phyloP scores from a whole-genome alignment of 306 rosid genomes.

The Citrullus amarus region DNA sequence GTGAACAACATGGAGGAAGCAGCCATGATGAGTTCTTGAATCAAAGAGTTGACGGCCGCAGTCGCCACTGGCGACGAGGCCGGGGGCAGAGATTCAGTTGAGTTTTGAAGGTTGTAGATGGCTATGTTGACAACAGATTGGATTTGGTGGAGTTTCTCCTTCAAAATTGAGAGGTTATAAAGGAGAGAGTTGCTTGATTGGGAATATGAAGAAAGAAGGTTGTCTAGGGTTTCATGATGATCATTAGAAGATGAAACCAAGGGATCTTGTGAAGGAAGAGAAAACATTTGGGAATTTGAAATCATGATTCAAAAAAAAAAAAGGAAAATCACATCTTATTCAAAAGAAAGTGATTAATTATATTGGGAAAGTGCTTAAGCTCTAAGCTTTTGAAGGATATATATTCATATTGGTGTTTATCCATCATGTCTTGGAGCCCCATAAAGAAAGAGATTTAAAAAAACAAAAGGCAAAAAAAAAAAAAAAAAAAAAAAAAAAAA shows the following conservation, averaged over 20 bases:
- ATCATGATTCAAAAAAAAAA: conserved; percentile 17
- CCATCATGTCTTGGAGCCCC: background rate
- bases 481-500: background rate
- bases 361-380: background rate
- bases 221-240: background rate
- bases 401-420: background rate
- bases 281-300: conserved; percentile 16
- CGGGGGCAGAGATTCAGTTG: conserved; percentile 2
- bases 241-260: background rate
- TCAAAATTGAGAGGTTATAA: conserved; percentile 50
- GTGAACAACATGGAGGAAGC: conserved; percentile 69
- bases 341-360: background rate
- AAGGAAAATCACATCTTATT: background rate
- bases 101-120: conserved; percentile 1
- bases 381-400: background rate
- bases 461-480: background rate
- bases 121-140: conserved; percentile 34
- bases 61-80: conserved; percentile 27
- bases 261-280: conserved; percentile 1
- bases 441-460: background rate
- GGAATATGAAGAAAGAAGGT: conserved; percentile 5
- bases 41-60: conserved; percentile 35
- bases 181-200: conserved; percentile 37
- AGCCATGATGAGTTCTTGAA: conserved; percentile 64
- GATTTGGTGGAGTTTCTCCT: conserved; percentile 51